Base-by-base conservation (phyloP, 169 alveolate species). In the Babesia microti region DNA sequence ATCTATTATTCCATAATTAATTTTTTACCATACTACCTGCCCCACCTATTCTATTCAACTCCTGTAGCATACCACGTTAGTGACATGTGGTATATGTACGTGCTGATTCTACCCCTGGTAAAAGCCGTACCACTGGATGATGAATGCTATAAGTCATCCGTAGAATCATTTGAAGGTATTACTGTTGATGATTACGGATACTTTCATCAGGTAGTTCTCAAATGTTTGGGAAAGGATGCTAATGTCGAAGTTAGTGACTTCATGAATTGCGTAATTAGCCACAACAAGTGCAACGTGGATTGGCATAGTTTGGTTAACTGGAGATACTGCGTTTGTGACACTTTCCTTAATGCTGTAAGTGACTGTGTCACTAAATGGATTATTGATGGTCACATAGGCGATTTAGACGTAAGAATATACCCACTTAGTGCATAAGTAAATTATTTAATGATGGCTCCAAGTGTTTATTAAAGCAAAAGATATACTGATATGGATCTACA, bases 311-410 rank as follows among this genome's bases (percentile, higher is more conserved):
- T 40, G 0, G 59, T 61, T 7, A 42, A 61, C 55, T 53, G 68
- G 68, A 58, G 53, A 36, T 42, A 41, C 7, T 61, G 74, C 22
- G 66, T 40, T 6, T 61, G 74, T 22, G 58, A 61, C 44, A 45
- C 74, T 6, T 34, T 28, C 11, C 26, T 43, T 51, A 52, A 68
- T 18, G 46, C 43, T 15, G 19, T 61, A 19, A 18, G 26, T 29
- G 43, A 42, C 30, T 61, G 74, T 43, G 24, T 28, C 1, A 49
- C 41, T 32, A 12, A 48, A 41, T 61, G 74, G 74, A 34, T 54
- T 2, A 37, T 34, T 21, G 27, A 7, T 3, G n/a, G 27, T 30
- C 21, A 36, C 41, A 14, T 61, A 22, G 18, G 45, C 5, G 58
- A 53, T 28, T 27, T 52, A 7, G 19, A 35, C 46, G 74, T 61